Evolutionary conservation across 441 rosid species (phyloP).

Genomic region (Theobroma grandiflorum): DNA sequence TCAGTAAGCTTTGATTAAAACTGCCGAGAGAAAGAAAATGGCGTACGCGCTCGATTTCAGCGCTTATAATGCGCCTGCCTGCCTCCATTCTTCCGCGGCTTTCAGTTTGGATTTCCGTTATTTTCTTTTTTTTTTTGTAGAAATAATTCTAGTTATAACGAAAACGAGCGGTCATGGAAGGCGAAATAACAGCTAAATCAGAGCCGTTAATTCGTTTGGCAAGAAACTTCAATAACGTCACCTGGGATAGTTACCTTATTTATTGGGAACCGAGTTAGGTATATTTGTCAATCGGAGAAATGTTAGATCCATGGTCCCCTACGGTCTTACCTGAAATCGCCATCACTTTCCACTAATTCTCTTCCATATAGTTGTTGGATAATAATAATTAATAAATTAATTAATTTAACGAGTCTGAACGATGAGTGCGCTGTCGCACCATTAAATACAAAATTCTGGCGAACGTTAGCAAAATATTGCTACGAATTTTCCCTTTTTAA

Average conservation of each 20-base stretch:
- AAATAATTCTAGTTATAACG: not conserved
- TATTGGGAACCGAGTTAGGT: constrained; percentile 9
- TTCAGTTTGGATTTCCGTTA: not conserved
- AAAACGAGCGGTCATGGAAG: not conserved
- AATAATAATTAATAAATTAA: not conserved
- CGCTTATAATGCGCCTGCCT: constrained; percentile 39
- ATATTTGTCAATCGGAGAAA: not conserved
- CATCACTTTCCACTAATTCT: not conserved
- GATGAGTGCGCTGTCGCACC: not conserved
- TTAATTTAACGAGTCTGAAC: not conserved
- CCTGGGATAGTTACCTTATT: constrained; percentile 14
- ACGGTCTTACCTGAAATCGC: not conserved
- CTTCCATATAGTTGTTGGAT: not conserved
- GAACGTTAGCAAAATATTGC: not conserved
- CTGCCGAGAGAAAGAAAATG: constrained; percentile 6
- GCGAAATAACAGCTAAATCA: not conserved
- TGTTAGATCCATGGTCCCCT: not conserved
- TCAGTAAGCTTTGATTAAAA: not conserved
- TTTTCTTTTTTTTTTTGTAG: not conserved
- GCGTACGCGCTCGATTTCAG: constrained; percentile 42
- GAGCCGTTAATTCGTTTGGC: not conserved
- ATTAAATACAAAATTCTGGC: not conserved
- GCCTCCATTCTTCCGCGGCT: constrained; percentile 35
- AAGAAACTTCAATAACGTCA: not conserved
- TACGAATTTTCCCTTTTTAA: not conserved